These are phyloP conservation scores for Amborella trichopoda DNA, from an alignment of 164 flowering plant species.

Conservation along the genomic window DNA sequence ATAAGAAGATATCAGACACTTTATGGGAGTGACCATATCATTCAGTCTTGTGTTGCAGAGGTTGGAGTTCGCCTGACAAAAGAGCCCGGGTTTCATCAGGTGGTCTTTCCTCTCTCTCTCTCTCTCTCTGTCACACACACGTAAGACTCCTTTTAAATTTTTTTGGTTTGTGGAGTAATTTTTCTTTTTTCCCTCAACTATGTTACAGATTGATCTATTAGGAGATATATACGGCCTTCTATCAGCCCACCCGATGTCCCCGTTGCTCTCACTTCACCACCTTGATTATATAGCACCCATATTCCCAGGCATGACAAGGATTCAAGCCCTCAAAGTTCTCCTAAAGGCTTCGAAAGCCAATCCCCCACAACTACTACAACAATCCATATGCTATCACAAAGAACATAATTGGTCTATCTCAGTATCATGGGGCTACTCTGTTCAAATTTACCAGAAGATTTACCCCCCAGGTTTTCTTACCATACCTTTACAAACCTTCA, in stretches of 20 bases:
- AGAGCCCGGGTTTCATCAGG: conserved; percentile 98
- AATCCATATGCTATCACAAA: conserved; percentile 50
- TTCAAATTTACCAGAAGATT: conserved; percentile 40
- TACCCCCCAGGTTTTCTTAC: conserved; percentile 28
- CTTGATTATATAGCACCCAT: conserved; percentile 49
- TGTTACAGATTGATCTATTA: conserved; percentile 50
- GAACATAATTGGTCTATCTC: conserved; percentile 54
- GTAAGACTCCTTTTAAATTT: neutral
- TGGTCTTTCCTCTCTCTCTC: conserved; percentile 4
- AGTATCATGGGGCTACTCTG: conserved; percentile 67
- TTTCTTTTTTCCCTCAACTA: too few species aligned
- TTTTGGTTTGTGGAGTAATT: too few species aligned
- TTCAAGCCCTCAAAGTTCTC: conserved; percentile 30
- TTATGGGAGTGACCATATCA: conserved; percentile 77
- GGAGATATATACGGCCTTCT: conserved; percentile 45
- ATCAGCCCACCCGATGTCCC: conserved; percentile 50
- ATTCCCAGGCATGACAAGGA: conserved; percentile 43
- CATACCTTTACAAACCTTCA: conserved; percentile 47
- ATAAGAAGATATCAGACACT: conserved; percentile 53
- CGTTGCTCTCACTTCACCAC: conserved; percentile 57
- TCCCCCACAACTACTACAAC: conserved; percentile 43
- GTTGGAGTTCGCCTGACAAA: conserved; percentile 65
- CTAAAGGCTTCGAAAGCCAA: conserved; percentile 34
- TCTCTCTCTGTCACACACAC: neutral
- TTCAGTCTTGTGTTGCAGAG: conserved; percentile 77